These are phyloP conservation scores for Akebia trifoliata DNA, from an alignment of 164 flowering plant species.

Conservation along the genomic window DNA sequence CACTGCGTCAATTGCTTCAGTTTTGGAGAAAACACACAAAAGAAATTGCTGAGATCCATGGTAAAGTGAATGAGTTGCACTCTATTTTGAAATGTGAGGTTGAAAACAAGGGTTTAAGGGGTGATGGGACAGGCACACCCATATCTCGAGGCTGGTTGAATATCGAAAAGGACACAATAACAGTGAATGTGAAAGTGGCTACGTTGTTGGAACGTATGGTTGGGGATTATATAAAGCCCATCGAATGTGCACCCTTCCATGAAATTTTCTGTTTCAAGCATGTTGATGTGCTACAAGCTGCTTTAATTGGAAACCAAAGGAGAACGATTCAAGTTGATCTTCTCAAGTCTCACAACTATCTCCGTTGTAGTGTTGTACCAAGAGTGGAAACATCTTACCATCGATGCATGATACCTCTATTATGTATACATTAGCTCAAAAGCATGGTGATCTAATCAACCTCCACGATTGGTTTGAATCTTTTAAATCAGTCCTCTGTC, in stretches of 20 bases:
- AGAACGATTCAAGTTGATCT: conserved; percentile 83
- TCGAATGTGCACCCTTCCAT: conserved; percentile 63
- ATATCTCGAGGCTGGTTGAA: conserved; percentile 24
- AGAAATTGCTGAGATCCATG: conserved; percentile 47
- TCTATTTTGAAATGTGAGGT: conserved; percentile 32
- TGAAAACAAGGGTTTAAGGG: conserved; percentile 25
- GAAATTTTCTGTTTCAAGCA: conserved; percentile 72
- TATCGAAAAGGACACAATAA: conserved; percentile 21
- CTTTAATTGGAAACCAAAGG: conserved; percentile 85
- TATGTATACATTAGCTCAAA: conserved; percentile 74
- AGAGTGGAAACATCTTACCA: conserved; percentile 31
- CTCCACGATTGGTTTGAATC: conserved; percentile 93
- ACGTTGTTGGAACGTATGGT: conserved; percentile 39
- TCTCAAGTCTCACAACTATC: conserved; percentile 51
- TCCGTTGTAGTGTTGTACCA: conserved; percentile 75
- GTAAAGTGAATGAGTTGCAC: conserved; percentile 57
- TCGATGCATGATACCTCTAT: conserved; percentile 83
- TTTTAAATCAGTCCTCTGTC: conserved; percentile 42
- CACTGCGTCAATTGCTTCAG: conserved; percentile 43
- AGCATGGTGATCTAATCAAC: conserved; percentile 93
- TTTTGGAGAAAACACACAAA: conserved; percentile 50
- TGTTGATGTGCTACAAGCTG: conserved; percentile 59
- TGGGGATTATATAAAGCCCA: conserved; percentile 59
- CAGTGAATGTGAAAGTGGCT: conserved; percentile 44
- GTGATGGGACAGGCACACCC: conserved; percentile 23